A percentile compares a stretch with the other conserved stretches of the same genome.
phyloP scores from a whole-genome alignment of 768 basidiomycete species.

The Leucosporidium scottii region DNA sequence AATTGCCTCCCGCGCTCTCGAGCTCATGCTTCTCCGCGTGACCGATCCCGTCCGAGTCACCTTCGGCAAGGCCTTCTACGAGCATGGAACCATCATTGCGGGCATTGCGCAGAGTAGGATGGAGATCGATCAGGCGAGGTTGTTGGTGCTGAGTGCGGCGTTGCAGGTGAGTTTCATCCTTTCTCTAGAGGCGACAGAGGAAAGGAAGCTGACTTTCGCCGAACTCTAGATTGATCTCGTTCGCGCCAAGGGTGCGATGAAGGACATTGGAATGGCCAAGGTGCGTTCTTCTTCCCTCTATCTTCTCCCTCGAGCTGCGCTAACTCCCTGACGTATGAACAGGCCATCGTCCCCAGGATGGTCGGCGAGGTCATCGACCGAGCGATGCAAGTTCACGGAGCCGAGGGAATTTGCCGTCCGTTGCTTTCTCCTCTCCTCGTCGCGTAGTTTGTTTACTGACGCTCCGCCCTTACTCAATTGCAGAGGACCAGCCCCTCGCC shows the following conservation, averaged over 20 bases:
- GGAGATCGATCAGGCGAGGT: conserved; percentile 78
- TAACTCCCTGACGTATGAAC: conserved; percentile 1
- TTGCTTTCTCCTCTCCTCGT: neutral
- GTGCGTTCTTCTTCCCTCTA: conserved; percentile 44
- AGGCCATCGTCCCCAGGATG: conserved; percentile 93
- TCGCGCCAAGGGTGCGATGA: conserved; percentile 87
- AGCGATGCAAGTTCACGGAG: conserved; percentile 92
- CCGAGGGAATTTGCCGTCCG: conserved; percentile 63
- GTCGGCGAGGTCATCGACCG: conserved; percentile 82
- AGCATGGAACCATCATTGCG: conserved; percentile 82
- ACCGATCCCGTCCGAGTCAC: conserved; percentile 88
- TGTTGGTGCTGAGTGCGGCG: conserved; percentile 88
- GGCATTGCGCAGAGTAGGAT: conserved; percentile 89
- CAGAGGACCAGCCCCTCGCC: conserved; percentile 78
- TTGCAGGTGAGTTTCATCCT: conserved; percentile 60
- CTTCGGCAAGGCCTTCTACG: conserved; percentile 82
- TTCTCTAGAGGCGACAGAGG: neutral
- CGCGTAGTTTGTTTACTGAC: neutral
- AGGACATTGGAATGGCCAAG: conserved; percentile 97
- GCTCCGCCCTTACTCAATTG: too few relatives aligned
- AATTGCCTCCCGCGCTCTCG: conserved; percentile 71
- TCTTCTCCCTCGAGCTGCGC: neutral
- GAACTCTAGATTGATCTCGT: conserved; percentile 76
- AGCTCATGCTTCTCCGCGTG: conserved; percentile 79
- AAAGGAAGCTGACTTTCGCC: neutral